Conservation (phyloP, 2,329 filamentous ascomycete species). For the Verticillium alfalfae region DNA sequence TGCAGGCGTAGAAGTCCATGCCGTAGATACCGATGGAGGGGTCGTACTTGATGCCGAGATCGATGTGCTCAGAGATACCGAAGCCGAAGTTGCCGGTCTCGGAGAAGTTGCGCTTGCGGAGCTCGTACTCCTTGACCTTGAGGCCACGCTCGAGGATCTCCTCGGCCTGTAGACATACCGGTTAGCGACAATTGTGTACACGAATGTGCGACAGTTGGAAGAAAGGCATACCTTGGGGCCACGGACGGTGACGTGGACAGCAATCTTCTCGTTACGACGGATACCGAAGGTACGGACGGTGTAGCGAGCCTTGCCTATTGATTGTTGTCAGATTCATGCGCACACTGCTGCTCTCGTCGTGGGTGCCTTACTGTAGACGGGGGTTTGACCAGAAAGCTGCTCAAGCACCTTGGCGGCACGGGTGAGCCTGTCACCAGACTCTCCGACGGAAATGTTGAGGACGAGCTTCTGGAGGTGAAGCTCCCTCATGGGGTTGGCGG, state of each 20-base stretch:
- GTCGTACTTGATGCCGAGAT: slow-evolving; percentile 99
- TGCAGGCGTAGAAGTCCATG: slow-evolving; percentile 99
- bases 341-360: neutral
- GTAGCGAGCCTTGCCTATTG: slow-evolving; percentile 94
- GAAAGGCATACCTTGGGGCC: slow-evolving; percentile 62
- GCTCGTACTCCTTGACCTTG: slow-evolving; percentile 99
- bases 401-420: slow-evolving; percentile 99
- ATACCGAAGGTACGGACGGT: slow-evolving; percentile 99
- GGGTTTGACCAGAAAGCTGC: slow-evolving; percentile 98
- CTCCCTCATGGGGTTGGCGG: slow-evolving; percentile 98
- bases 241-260: slow-evolving; percentile 98
- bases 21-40: slow-evolving; percentile 97
- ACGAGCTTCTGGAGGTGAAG: slow-evolving; percentile 99
- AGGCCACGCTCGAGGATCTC: slow-evolving; percentile 99
- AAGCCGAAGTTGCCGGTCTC: slow-evolving; percentile 99
- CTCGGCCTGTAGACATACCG: slow-evolving; percentile 61
- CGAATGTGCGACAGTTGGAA: neutral
- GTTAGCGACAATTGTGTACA: slow-evolving; percentile 15
- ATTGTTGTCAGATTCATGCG: slow-evolving; percentile 1
- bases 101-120: slow-evolving; percentile 99
- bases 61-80: slow-evolving; percentile 99
- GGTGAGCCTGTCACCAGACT: slow-evolving; percentile 99
- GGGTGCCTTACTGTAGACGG: slow-evolving; percentile 83
- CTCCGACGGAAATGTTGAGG: slow-evolving; percentile 98
- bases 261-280: slow-evolving; percentile 99